Evolutionary conservation across 2,329 filamentous ascomycete genomes (phyloP).

Genomic region (Colletotrichum karsti): DNA sequence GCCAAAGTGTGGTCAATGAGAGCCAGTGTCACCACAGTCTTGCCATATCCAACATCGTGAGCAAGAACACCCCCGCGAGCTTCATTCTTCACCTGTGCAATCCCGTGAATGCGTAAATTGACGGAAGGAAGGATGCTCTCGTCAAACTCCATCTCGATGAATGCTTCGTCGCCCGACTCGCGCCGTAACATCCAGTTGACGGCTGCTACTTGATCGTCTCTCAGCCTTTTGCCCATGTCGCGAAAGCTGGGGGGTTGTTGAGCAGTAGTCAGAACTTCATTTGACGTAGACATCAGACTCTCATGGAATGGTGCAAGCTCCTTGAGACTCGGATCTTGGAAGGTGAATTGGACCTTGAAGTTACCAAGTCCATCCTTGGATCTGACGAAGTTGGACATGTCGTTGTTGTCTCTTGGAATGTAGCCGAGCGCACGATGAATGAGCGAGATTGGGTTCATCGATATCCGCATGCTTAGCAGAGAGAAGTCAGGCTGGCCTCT

Average conservation of each 20-base stretch:
- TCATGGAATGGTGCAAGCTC: constrained; percentile 37
- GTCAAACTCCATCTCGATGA: constrained; percentile 47
- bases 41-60: constrained; percentile 54
- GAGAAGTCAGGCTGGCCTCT: neutral
- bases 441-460: constrained; percentile 26
- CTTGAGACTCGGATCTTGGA: constrained; percentile 24
- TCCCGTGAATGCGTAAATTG: constrained; percentile 42
- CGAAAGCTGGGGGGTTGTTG: constrained; percentile 29
- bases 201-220: constrained; percentile 32
- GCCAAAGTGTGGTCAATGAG: constrained; percentile 39
- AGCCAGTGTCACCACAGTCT: constrained; percentile 50
- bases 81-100: constrained; percentile 36
- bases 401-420: constrained; percentile 7
- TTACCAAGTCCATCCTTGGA: neutral
- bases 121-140: constrained; percentile 43
- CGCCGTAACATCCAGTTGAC: constrained; percentile 37
- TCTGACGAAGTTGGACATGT: constrained; percentile 6
- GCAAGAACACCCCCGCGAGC: constrained; percentile 49
- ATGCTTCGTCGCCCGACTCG: constrained; percentile 33
- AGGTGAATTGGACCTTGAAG: neutral
- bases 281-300: constrained; percentile 27
- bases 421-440: constrained; percentile 28
- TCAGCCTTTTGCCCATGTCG: constrained; percentile 16
- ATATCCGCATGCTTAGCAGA: constrained; percentile 18
- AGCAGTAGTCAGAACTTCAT: neutral